phyloP scores from a whole-genome alignment of 208 protist species.

The Naegleria gruberi region DNA sequence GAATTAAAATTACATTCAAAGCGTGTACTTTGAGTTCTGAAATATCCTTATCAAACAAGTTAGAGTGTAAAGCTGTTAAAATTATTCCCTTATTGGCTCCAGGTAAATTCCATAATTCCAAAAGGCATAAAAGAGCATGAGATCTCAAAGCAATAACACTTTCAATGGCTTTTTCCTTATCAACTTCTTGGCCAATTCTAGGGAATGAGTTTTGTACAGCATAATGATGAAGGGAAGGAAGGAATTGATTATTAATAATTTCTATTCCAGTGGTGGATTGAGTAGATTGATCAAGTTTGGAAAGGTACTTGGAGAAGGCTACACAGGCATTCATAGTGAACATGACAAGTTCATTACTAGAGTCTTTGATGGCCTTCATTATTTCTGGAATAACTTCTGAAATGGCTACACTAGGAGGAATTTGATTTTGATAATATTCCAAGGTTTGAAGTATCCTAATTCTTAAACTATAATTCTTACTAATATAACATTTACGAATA shows the following conservation, averaged over 20 bases:
- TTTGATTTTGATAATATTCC: neutral
- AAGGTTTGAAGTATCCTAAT: neutral
- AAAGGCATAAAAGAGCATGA: neutral
- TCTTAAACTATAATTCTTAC: neutral
- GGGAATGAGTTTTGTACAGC: neutral
- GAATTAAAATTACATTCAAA: neutral
- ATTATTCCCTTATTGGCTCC: neutral
- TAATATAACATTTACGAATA: neutral
- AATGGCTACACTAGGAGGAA: neutral
- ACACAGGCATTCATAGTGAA: slow-evolving; percentile 12
- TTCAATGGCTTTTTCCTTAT: neutral
- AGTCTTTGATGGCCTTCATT: neutral
- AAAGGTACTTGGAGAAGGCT: neutral
- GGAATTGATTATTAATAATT: neutral
- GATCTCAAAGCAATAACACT: neutral
- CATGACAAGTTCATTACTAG: neutral
- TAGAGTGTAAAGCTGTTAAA: neutral
- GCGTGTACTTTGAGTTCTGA: slow-evolving; percentile 6
- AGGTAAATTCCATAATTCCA: neutral
- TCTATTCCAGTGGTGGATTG: neutral
- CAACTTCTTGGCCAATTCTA: too few relatives aligned
- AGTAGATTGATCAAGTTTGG: neutral
- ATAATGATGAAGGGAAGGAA: neutral
- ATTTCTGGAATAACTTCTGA: neutral
- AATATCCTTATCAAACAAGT: neutral